phyloP scores from a whole-genome alignment of 495 filamentous ascomycete genomes.

The Ramalina peruviana region DNA sequence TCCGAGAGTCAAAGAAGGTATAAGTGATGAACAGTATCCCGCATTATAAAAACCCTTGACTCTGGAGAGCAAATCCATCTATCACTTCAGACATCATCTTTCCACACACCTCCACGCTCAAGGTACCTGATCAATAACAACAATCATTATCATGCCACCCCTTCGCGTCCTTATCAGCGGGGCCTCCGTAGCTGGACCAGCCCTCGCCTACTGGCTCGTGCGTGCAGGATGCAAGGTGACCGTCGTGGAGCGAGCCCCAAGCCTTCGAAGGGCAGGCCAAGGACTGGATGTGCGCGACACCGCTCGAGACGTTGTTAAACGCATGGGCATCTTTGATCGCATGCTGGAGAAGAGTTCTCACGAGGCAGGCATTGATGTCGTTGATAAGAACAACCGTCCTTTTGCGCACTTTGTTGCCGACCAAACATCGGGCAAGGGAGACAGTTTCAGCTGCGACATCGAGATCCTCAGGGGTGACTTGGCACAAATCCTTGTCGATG shows the following conservation, averaged over 20 bases:
- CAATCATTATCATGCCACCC: too few relatives aligned
- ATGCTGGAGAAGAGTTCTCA: conserved; percentile 14
- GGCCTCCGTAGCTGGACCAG: conserved; percentile 11
- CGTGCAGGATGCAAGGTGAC: conserved; percentile 14
- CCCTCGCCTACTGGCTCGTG: conserved; percentile 14
- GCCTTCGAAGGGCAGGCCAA: conserved; percentile 20
- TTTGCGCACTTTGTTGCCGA: conserved; percentile 12
- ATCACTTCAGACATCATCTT: too few relatives aligned
- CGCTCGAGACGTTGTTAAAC: conserved; percentile 22
- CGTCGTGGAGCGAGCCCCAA: conserved; percentile 22
- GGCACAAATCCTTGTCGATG: conserved; percentile 25
- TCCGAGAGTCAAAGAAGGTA: too few relatives aligned
- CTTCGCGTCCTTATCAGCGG: conserved; percentile 10
- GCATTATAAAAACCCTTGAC: too few relatives aligned
- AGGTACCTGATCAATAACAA: too few relatives aligned
- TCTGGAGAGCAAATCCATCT: too few relatives aligned
- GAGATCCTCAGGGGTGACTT: conserved; percentile 39
- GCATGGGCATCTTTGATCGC: conserved; percentile 19
- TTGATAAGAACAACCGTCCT: conserved; percentile 11
- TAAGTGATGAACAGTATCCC: too few relatives aligned
- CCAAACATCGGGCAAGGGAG: conserved; percentile 7
- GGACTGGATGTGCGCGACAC: conserved; percentile 24
- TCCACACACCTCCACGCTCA: too few relatives aligned
- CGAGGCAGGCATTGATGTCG: conserved; percentile 15
- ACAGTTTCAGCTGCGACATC: conserved; percentile 30